Base-by-base conservation (phyloP, 2,329 filamentous ascomycete genomes). In the Aspergillus sp. region DNA sequence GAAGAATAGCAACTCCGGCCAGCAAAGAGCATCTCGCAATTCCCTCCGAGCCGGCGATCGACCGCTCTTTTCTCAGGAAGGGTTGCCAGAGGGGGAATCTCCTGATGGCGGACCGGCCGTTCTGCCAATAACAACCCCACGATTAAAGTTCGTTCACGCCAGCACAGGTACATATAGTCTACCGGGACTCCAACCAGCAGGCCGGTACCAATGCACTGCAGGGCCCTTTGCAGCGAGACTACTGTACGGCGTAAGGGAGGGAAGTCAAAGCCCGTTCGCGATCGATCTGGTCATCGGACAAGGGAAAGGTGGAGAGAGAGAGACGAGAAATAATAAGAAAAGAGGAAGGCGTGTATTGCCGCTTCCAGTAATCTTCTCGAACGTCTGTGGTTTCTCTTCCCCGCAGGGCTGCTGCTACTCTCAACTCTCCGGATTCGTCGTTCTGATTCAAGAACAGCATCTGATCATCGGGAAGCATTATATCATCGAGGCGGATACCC, bases 331-430 rank as follows among this genome's bases (percentile, higher is more conserved):
- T 5, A 13, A 36, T 13, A 13, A 36, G 32, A 13, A 36, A 36
- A 13, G 10, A 36, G 32, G 32, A 36, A 36, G 32, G 13, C 23
- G 47, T 49, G 47, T 25, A 13, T 45, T 43, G 36, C 39, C 53
- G 15, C 7, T 55, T 55, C 12, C 15, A 32, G 53, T 45, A 55
- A 43, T 15, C 25, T 55, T 55, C 53, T 55, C 53, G 53, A 55
- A 55, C 13, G 38, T 55, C 53, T 7, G 10, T 9, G 4, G 28
- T 30, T 30, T 13, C 10, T 36, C 12, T 55, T 55, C 39, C 28
- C 39, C 47, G 47, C 47, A 50, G 15, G 17, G 41, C 21, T 21
- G 41, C n/a, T 53, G 10, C 12, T 36, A 36, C 32, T 36, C 32
- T 13, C 32, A 36, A 36, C 10, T 2, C 32, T 36, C 32, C 32